phyloP scores from a whole-genome alignment of 805 yeast genomes.

The Lipomyces yamadae region DNA sequence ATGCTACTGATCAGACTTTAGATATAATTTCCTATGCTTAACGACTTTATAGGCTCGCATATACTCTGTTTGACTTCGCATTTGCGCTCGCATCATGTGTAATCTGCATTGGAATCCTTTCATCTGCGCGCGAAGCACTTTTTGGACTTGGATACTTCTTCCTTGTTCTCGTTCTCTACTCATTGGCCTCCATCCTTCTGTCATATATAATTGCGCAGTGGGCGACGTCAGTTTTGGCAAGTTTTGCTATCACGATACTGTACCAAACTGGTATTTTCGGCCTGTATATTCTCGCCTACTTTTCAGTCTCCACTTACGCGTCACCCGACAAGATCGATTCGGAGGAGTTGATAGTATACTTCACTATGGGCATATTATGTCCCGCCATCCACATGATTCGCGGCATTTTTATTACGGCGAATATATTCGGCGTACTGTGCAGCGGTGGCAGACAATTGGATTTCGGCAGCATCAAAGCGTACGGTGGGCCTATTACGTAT shows the following conservation, averaged over 20 bases:
- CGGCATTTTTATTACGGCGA: slow-evolving; percentile 42
- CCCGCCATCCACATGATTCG: slow-evolving; percentile 42
- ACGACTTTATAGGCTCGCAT: slow-evolving; percentile 31
- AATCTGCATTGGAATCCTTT: slow-evolving; percentile 39
- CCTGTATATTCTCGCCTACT: slow-evolving; percentile 42
- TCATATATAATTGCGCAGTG: slow-evolving; percentile 42
- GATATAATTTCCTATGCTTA: neutral
- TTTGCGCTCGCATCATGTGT: slow-evolving; percentile 37
- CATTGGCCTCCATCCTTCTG: slow-evolving; percentile 40
- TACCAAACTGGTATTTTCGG: slow-evolving; percentile 41
- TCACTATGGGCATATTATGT: slow-evolving; percentile 40
- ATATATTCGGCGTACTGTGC: slow-evolving; percentile 44
- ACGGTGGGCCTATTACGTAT: slow-evolving; percentile 45
- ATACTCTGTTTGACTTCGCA: slow-evolving; percentile 39
- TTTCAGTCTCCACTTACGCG: slow-evolving; percentile 41
- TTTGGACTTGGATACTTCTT: slow-evolving; percentile 43
- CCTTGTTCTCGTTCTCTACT: slow-evolving; percentile 42
- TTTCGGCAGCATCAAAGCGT: slow-evolving; percentile 42
- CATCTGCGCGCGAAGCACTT: slow-evolving; percentile 31
- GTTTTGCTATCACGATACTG: slow-evolving; percentile 45
- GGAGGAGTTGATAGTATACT: slow-evolving; percentile 38
- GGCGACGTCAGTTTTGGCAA: slow-evolving; percentile 45
- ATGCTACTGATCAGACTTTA: no score
- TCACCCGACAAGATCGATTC: slow-evolving; percentile 37
- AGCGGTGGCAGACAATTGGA: slow-evolving; percentile 30